These are phyloP conservation scores for Calonectria pseudoturangicola DNA, from an alignment of 2,329 filamentous ascomycete species.

Conservation along the genomic window DNA sequence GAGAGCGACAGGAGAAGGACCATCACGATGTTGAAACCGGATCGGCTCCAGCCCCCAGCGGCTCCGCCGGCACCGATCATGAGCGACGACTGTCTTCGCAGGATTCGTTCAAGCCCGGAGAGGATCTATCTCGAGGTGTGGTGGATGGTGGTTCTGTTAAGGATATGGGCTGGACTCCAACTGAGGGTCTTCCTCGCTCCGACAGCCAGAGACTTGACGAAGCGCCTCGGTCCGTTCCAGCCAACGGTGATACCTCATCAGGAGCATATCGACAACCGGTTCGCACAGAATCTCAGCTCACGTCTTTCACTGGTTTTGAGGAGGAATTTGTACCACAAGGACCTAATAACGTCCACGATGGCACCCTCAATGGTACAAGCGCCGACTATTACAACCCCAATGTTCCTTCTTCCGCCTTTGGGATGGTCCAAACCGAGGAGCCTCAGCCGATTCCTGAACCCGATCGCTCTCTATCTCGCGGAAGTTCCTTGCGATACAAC, in stretches of 20 bases:
- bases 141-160: constrained; percentile 50
- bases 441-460: constrained; percentile 51
- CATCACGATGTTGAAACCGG: constrained; percentile 54
- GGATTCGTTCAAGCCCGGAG: constrained; percentile 59
- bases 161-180: constrained; percentile 52
- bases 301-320: constrained; percentile 49
- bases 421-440: constrained; percentile 56
- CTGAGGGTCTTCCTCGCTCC: constrained; percentile 44
- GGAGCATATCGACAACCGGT: constrained; percentile 38
- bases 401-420: constrained; percentile 64
- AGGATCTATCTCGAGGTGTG: constrained; percentile 55
- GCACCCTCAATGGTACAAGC: constrained; percentile 60
- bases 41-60: constrained; percentile 45
- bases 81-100: constrained; percentile 61
- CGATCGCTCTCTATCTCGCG: constrained; percentile 55
- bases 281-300: constrained; percentile 44
- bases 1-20: constrained; percentile 48
- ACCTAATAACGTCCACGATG: constrained; percentile 55
- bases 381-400: constrained; percentile 65
- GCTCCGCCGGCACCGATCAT: constrained; percentile 41
- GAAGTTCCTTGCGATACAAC: constrained; percentile 61
- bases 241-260: constrained; percentile 45
- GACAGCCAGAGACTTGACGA: constrained; percentile 43
- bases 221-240: constrained; percentile 39
- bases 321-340: constrained; percentile 55